Percentiles rank a stretch among this genome's conserved stretches.
These are phyloP conservation scores for Pneumocystis jirovecii DNA, from an alignment of 1,139 yeast genomes.

Conservation along the genomic window DNA sequence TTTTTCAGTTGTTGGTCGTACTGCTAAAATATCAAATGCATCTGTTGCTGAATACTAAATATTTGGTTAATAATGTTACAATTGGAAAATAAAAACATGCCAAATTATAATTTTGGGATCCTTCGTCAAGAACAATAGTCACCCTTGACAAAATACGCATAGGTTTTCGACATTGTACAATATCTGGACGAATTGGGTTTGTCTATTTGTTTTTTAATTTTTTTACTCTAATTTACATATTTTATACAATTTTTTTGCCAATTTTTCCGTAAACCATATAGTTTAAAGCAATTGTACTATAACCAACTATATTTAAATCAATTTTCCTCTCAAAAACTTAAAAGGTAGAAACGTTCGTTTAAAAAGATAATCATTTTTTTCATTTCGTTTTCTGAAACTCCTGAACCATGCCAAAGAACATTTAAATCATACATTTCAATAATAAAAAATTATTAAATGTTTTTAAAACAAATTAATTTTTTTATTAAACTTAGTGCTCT, in stretches of 20 bases:
- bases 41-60: slow-evolving; percentile 8
- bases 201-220: not conserved
- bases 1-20: slow-evolving; percentile 66
- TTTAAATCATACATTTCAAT: slow-evolving; percentile 11
- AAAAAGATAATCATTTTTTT: slow-evolving; percentile 12
- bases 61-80: slow-evolving; percentile 11
- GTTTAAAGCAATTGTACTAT: slow-evolving; percentile 14
- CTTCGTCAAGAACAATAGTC: slow-evolving; percentile 62
- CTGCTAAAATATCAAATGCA: slow-evolving; percentile 62
- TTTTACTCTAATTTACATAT: not conserved
- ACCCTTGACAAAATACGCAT: slow-evolving; percentile 49
- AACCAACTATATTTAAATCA: slow-evolving; percentile 13
- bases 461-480: slow-evolving; percentile 2
- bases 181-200: slow-evolving; percentile 19
- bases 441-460: not conserved
- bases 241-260: not conserved
- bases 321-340: not conserved
- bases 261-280: slow-evolving; percentile 11
- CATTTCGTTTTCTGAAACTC: slow-evolving; percentile 6
- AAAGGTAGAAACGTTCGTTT: slow-evolving; percentile 6
- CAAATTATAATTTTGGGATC: slow-evolving; percentile 59
- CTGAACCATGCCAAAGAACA: slow-evolving; percentile 16
- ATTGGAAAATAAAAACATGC: slow-evolving; percentile 30
- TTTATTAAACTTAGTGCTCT: not conserved
- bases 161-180: slow-evolving; percentile 30